Evolutionary conservation across 768 basidiomycete genomes (phyloP), one percentile per base, ranked within the genome.

Genomic region (Calocybe indica): DNA sequence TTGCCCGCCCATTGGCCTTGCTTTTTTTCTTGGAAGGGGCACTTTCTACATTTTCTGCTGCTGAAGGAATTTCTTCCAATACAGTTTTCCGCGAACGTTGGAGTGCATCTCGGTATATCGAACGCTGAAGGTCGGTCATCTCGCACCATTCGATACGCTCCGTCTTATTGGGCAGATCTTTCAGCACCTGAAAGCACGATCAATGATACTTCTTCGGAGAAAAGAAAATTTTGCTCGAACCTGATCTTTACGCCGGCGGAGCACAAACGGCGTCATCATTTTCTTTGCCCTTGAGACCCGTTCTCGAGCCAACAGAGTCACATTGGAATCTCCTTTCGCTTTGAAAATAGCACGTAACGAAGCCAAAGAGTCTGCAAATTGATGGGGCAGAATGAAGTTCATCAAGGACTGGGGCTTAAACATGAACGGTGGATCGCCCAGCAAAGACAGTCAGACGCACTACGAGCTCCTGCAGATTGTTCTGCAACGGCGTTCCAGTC

Each of bases 241-340:
- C 70, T 96, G 93, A 58, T 94, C 92, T 67, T 99, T 99, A 57
- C 94, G 80, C 49, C 96, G 80, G n/a, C 96, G 86, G 13, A 99
- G 74, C 15, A 98, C 94, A 63, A 99, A 99, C 0, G 96, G 96
- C 6, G 92, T 96, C 88, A 99, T 92, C 93, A 99, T 97, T 64
- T 92, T 92, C 70, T 97, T 95, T 5, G 96, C 96, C 52, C 94
- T 73, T 13, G 90, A 92, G 15, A 97, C 89, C 43, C 96, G 88
- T 62, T 94, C 88, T 59, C 91, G 86, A 4, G 95, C 90, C 22
- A 98, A 83, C 15, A 97, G 65, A 28, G 89, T 87, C 43, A 88
- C 80, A 50, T 88, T 88, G 9, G 88, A 85, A 58, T 94, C 90
- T n/a, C 92, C 90, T 53, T 90, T 92, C 34, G 91, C 90, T 64